A percentile compares a stretch with the other conserved stretches of the same genome.
Conservation (phyloP, 768 basidiomycete species). For the Boletus bicolor region DNA sequence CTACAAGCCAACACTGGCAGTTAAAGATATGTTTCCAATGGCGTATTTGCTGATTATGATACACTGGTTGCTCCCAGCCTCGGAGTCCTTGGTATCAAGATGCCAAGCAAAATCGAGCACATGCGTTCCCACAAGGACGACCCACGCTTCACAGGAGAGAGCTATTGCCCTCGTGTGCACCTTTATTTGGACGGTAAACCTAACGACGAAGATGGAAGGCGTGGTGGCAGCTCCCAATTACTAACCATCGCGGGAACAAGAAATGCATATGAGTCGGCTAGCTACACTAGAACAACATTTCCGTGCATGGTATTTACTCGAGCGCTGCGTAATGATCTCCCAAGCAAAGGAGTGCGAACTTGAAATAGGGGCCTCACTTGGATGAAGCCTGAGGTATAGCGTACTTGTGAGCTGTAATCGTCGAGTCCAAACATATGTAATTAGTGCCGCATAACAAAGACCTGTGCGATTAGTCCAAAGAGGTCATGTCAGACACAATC, state of each 20-base stretch:
- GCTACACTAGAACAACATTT: not conserved
- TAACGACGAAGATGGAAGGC: not conserved
- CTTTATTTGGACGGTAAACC: not conserved
- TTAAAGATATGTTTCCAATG: not conserved
- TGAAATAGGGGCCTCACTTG: not conserved
- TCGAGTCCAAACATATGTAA: conserved; percentile 3
- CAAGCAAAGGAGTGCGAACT: not conserved
- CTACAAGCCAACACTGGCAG: no score
- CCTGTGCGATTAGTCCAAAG: conserved; percentile 4
- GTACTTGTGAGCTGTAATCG: not conserved
- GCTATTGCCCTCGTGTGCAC: not conserved
- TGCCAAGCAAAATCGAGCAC: not conserved
- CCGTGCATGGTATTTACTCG: not conserved
- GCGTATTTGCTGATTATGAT: not conserved
- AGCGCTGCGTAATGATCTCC: not conserved
- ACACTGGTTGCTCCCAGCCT: not conserved
- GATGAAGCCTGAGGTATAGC: conserved; percentile 1
- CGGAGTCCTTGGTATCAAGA: not conserved
- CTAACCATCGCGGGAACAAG: not conserved
- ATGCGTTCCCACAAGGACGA: not conserved
- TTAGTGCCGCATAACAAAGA: not conserved
- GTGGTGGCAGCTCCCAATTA: not conserved
- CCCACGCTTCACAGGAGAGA: not conserved
- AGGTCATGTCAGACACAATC: not conserved
- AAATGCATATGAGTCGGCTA: not conserved